Percentiles rank a stretch among this genome's conserved stretches.
Evolutionary conservation across 352 stramenopile genomes (phyloP).

Genomic region (Phytophthora palmivora): DNA sequence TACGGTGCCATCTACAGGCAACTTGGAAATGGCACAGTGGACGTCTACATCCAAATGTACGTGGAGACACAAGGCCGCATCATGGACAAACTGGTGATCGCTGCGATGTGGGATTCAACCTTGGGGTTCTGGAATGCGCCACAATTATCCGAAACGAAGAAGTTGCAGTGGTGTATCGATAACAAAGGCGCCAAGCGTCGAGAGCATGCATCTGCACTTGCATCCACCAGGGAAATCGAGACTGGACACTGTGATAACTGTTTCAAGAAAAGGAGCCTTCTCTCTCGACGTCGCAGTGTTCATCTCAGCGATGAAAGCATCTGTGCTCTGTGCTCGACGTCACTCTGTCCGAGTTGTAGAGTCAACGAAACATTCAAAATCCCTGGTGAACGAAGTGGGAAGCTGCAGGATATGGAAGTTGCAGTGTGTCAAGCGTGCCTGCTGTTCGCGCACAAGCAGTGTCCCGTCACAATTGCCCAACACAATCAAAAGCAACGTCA

Average conservation of each 20-base stretch:
- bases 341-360: conserved; percentile 11
- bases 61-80: conserved; percentile 8
- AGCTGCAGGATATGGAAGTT: conserved; percentile 11
- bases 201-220: neutral
- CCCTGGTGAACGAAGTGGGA: neutral
- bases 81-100: conserved; percentile 9
- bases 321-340: conserved; percentile 11
- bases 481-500: conserved; percentile 3
- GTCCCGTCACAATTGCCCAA: conserved; percentile 1
- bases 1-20: conserved; percentile 16
- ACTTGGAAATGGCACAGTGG: conserved; percentile 6
- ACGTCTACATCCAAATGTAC: conserved; percentile 23
- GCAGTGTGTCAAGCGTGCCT: conserved; percentile 11
- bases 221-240: neutral
- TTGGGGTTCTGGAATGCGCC: conserved; percentile 14
- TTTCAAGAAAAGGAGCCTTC: conserved; percentile 3
- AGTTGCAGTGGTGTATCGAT: conserved; percentile 24
- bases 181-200: conserved; percentile 10
- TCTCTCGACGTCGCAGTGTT: conserved; percentile 9
- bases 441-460: conserved; percentile 14
- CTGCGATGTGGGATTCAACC: conserved; percentile 10
- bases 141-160: conserved; percentile 9
- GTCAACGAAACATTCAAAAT: conserved; percentile 14
- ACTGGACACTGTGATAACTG: conserved; percentile 3
- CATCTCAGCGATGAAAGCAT: conserved; percentile 4